Base-by-base conservation (phyloP, 2,329 filamentous ascomycete species). In the Salinomyces thailandicus region DNA sequence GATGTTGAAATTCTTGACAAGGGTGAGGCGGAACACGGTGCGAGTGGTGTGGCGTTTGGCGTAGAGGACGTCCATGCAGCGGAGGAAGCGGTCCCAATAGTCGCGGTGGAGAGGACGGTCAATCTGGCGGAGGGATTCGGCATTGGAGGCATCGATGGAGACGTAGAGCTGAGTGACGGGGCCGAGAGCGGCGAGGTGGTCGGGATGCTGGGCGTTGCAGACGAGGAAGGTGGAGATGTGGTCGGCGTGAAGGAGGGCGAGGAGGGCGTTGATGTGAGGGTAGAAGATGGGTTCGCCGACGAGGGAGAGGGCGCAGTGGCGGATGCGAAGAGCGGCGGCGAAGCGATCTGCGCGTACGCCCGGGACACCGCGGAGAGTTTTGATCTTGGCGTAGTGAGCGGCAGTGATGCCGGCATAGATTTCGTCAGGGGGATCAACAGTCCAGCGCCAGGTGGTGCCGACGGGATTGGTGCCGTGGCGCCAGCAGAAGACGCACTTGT, bases 401-500 rank as follows among this genome's bases (percentile, higher is more conserved):
- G 80, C 79, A 58, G 93, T 94, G 45, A 94, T 85, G 33, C 89
- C 89, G 24, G 81, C 67, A 55, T 95, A 94, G 50, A 96, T 93
- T 51, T 86, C 61, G 16, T 94, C 81, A 0, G 89, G 87, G 0
- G 85, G 80, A 55, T 96, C 91, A 18, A 95, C 85, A 34, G 87
- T 77, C 89, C 89, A 98, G 42, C 89, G 79, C 89, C 91, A 96
- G 4, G 82, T 93, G 2, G 91, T 96, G 32, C 87, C 87, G 0
- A 96, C 91, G 0, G 89, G 89, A 58, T 96, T 98, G 0, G 91
- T 96, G 36, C 89, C 91, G 57, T 96, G 91, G 5, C 91, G 79
- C 91, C 89, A 98, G 71, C 89, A 98, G 62, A 96, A 98, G 47
- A 98, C 85, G 60, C 91, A 96, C 61, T 98, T 96, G 67, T 96